Base-by-base conservation (phyloP, 2,329 filamentous ascomycete species). In the Microsporum canis region DNA sequence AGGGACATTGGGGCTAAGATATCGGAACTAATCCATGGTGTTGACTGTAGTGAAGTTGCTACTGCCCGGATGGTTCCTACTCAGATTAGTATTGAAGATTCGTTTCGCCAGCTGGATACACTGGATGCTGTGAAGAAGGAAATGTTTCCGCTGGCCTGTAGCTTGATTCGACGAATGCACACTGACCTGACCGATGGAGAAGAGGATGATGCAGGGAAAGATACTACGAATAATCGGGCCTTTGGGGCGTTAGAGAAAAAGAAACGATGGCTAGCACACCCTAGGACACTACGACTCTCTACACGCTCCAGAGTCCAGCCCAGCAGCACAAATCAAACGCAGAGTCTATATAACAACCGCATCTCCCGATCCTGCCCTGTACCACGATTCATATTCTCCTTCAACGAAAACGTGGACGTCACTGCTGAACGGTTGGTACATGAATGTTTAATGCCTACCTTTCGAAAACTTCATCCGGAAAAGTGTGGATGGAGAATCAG, bases 31-130 rank as follows among this genome's bases (percentile, higher is more conserved):
- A 76, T 97, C 1, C 87, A 96, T 71, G 92, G 91, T 4, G 79
- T 90, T 33, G 92, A 97, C 71, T 76, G 84, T 59, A 79, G 82
- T 0, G 85, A 89, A 62, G 90, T 97, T 17, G 84, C 85, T 57
- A 80, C 85, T 64, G 87, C 85, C 1, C 83, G 83, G 66, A 82
- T 85, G 51, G 74, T 95, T 1, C 92, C 92, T 0, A 85, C 84
- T 0, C 91, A 96, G 72, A 95, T 97, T 70, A 94, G 89, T 72
- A 94, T 97, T 65, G 92, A 97, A 71, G 91, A 97, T 73, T 94
- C 90, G 14, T 97, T 95, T 71, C 81, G 83, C 29, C 84, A 85
- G 0, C 77, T 96, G 0, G 82, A 87, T 66, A 84, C 80, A 0
- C 71, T 87, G 58, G 72, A 82, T 0, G 80, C 85, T 62, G 84